Percentiles rank a stretch among this genome's conserved stretches.
Evolutionary conservation across 2,329 filamentous ascomycete genomes (phyloP).

Genomic region (Cladosporium sp.): DNA sequence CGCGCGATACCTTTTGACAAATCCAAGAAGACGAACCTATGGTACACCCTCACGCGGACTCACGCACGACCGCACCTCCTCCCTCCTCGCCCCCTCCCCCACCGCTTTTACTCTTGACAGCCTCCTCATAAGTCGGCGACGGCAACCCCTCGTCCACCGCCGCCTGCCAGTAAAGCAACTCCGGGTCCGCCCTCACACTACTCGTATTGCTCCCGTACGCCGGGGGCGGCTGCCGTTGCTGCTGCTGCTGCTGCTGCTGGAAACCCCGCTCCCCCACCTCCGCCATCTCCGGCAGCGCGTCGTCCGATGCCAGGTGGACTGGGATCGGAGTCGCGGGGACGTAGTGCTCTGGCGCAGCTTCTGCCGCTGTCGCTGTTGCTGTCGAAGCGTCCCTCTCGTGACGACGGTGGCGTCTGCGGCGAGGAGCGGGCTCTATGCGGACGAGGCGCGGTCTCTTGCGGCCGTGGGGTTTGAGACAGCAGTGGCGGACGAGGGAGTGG

Average conservation of each 20-base stretch:
- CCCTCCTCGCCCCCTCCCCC: background rate
- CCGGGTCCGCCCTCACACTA: conserved; percentile 76
- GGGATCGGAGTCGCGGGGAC: conserved; percentile 68
- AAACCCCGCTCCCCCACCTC: conserved; percentile 16
- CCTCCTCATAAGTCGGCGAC: conserved; percentile 28
- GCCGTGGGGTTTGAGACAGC: conserved; percentile 24
- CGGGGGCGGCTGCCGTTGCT: conserved; percentile 53
- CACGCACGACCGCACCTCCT: background rate
- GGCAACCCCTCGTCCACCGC: conserved; percentile 19
- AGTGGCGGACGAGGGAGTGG: conserved; percentile 68
- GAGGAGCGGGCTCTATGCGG: conserved; percentile 1
- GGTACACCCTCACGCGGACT: too few species aligned
- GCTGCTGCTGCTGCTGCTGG: too few species aligned
- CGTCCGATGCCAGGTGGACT: conserved; percentile 57
- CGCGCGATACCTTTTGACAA: too few species aligned
- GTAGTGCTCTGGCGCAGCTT: conserved; percentile 54
- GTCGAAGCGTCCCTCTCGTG: conserved; percentile 15
- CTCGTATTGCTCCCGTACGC: conserved; percentile 81
- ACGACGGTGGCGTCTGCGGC: conserved; percentile 25
- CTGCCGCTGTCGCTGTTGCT: background rate
- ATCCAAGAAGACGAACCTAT: too few species aligned
- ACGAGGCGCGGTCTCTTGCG: background rate
- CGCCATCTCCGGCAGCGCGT: conserved; percentile 24
- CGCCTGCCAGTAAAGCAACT: conserved; percentile 67
- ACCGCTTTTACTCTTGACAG: background rate